These are phyloP conservation scores for Neoascochyta sp. DNA, from an alignment of 2,329 filamentous ascomycete species.

Conservation along the genomic window DNA sequence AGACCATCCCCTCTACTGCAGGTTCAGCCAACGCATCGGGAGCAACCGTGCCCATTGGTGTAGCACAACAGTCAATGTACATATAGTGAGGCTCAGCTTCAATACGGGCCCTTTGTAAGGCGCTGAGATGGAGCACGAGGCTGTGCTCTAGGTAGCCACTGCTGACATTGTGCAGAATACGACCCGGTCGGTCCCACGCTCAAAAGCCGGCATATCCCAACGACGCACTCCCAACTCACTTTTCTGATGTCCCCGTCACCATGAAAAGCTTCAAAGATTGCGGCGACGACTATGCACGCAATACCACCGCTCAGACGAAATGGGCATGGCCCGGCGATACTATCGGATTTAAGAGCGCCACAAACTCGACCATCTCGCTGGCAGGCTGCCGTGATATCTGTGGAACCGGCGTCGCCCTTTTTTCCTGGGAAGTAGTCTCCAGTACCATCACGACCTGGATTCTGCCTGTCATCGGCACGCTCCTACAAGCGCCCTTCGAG, in stretches of 20 bases:
- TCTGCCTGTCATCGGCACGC: conserved; percentile 37
- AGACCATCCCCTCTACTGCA: no score
- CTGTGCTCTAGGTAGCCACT: no score
- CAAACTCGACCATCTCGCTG: conserved; percentile 27
- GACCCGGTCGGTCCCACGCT: no score
- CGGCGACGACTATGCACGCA: not conserved
- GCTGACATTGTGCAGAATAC: no score
- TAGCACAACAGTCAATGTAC: no score
- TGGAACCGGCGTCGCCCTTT: conserved; percentile 29
- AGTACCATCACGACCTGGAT: conserved; percentile 42
- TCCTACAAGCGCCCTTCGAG: conserved; percentile 43
- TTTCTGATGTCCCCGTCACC: not conserved
- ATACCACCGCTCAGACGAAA: conserved; percentile 6
- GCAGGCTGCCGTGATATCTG: conserved; percentile 36
- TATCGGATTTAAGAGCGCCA: conserved; percentile 7
- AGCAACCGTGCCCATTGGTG: no score
- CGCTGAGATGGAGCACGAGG: no score
- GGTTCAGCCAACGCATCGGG: no score
- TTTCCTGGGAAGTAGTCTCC: conserved; percentile 31
- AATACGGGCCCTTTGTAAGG: no score
- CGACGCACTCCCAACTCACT: not conserved
- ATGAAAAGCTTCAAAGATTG: conserved; percentile 2
- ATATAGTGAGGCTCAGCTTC: no score
- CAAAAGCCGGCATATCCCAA: no score
- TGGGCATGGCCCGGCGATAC: conserved; percentile 21